A percentile compares a stretch with the other conserved stretches of the same genome.
These are phyloP conservation scores for Ceratocystiopsis brevicomis DNA, from an alignment of 2,329 filamentous ascomycete species.

Conservation along the genomic window DNA sequence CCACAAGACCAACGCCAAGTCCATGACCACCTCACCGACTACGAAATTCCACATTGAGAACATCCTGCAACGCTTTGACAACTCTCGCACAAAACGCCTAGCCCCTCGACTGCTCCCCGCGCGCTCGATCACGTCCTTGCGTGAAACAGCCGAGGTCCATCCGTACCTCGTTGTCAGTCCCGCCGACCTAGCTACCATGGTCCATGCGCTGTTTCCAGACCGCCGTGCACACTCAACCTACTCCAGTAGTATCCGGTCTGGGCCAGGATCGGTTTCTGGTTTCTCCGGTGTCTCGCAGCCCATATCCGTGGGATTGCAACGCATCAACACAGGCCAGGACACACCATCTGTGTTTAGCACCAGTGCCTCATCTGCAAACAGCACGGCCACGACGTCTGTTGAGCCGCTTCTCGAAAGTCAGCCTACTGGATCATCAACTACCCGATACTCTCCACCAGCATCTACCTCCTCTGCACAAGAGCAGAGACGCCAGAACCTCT, in stretches of 20 bases:
- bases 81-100: conserved; percentile 27
- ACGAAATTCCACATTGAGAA: conserved; percentile 53
- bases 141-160: conserved; percentile 61
- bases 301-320: conserved; percentile 40
- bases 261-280: conserved; percentile 47
- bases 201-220: conserved; percentile 71
- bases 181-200: conserved; percentile 58
- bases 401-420: conserved; percentile 43
- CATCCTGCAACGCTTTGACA: conserved; percentile 46
- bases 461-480: conserved; percentile 15
- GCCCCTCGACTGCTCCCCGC: conserved; percentile 47
- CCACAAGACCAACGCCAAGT: conserved; percentile 10
- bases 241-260: conserved; percentile 44
- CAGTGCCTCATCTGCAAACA: conserved; percentile 52
- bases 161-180: conserved; percentile 65
- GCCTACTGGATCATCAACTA: conserved; percentile 24
- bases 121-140: conserved; percentile 50
- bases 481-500: conserved; percentile 27
- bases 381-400: conserved; percentile 47
- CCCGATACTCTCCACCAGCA: conserved; percentile 34
- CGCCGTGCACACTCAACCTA: conserved; percentile 43
- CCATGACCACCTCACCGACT: conserved; percentile 41
- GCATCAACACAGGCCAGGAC: conserved; percentile 33
- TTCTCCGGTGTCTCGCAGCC: conserved; percentile 49
- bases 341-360: conserved; percentile 54